Percentiles rank a stretch among this genome's conserved stretches.
phyloP scores from a whole-genome alignment of 768 basidiomycete species.

The Mrakia hoshinonis region DNA sequence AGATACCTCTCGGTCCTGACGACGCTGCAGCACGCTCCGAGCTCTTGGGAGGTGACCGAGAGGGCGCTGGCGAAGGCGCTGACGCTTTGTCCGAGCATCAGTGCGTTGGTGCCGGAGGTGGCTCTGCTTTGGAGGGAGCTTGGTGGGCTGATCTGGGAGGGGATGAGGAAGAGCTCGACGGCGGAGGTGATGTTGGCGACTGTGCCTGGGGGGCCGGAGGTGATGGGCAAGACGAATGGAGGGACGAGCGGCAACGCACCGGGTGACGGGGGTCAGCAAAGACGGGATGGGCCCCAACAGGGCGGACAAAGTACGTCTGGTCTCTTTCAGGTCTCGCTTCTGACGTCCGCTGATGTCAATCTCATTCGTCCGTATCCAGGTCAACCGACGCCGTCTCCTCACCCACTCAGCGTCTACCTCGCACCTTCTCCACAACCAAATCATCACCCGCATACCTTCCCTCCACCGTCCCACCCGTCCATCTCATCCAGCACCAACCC shows the following conservation, averaged over 20 bases:
- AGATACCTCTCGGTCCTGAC: conserved; percentile 15
- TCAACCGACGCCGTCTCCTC: background rate
- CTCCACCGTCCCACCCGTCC: background rate
- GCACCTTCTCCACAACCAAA: background rate
- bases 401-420: conserved; percentile 9
- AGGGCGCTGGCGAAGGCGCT: conserved; percentile 22
- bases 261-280: background rate
- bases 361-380: background rate
- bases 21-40: conserved; percentile 12
- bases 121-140: conserved; percentile 2
- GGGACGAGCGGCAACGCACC: background rate
- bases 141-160: conserved; percentile 6
- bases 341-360: background rate
- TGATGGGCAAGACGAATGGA: background rate
- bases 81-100: conserved; percentile 17
- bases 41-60: conserved; percentile 24
- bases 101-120: conserved; percentile 15
- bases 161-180: conserved; percentile 10
- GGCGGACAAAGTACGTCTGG: too few species aligned
- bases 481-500: background rate
- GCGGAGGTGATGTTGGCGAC: conserved; percentile 13
- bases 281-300: too few species aligned
- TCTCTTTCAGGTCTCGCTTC: too few species aligned
- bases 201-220: background rate
- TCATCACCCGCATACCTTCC: background rate